These are phyloP conservation scores for Mychonastes homosphaera DNA, from an alignment of 139 green algal species.

Conservation along the genomic window DNA sequence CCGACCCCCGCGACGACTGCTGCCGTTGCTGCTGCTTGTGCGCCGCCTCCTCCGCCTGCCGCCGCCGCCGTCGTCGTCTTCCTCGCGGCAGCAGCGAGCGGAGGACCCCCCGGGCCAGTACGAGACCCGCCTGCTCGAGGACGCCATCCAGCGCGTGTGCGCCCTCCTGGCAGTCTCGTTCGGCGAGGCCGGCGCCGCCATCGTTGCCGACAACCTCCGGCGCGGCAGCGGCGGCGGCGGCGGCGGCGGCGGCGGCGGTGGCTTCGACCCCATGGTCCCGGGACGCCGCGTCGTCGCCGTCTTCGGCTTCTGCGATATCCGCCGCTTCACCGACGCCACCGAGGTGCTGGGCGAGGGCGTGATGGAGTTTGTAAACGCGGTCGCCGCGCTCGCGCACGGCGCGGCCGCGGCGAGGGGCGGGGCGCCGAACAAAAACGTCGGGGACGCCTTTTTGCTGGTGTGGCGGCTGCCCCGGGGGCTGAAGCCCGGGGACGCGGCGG, in stretches of 20 bases:
- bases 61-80: not conserved
- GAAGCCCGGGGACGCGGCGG: not conserved
- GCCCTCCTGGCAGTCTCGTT: slow-evolving; percentile 84
- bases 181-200: slow-evolving; percentile 79
- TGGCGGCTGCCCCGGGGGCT: slow-evolving; percentile 69
- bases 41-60: no score
- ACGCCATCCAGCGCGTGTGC: slow-evolving; percentile 83
- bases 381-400: slow-evolving; percentile 86
- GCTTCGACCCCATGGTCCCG: slow-evolving; percentile 90
- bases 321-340: slow-evolving; percentile 89
- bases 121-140: slow-evolving; percentile 84
- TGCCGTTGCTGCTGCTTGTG: no score
- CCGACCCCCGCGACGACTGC: no score
- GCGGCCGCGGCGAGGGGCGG: slow-evolving; percentile 60
- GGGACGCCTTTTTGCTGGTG: slow-evolving; percentile 92
- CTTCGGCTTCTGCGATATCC: slow-evolving; percentile 97
- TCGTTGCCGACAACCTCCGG: slow-evolving; percentile 93
- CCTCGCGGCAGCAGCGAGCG: no score
- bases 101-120: slow-evolving; percentile 37
- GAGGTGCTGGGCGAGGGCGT: slow-evolving; percentile 90
- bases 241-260: no score
- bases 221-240: no score
- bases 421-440: slow-evolving; percentile 97
- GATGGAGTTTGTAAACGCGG: slow-evolving; percentile 97
- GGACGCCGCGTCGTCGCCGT: slow-evolving; percentile 79